These are phyloP conservation scores for Didymella keratinophila DNA, from an alignment of 2,329 filamentous ascomycete species.

Conservation along the genomic window DNA sequence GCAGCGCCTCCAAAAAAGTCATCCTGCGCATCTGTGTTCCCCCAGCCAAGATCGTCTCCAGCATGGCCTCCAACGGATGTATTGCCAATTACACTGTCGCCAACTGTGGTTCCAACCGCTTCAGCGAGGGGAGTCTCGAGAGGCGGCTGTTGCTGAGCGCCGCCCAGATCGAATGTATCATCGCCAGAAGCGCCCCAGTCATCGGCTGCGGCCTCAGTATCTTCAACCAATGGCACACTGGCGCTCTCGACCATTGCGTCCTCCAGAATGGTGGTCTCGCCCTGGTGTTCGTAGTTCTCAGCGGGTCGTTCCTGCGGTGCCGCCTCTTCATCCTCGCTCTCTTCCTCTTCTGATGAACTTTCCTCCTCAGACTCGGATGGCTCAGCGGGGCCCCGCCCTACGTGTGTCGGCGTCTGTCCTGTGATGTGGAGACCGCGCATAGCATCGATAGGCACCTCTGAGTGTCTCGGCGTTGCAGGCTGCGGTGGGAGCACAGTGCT, in stretches of 20 bases:
- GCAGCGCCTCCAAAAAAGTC: constrained; percentile 38
- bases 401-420: constrained; percentile 21
- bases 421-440: constrained; percentile 31
- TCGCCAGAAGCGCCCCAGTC: constrained; percentile 44
- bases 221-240: constrained; percentile 52
- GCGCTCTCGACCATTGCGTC: constrained; percentile 56
- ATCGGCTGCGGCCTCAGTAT: constrained; percentile 48
- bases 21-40: constrained; percentile 43
- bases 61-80: constrained; percentile 41
- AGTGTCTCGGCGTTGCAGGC: constrained; percentile 14
- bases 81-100: constrained; percentile 42
- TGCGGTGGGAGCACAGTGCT: constrained; percentile 19
- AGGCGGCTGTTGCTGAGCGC: constrained; percentile 33
- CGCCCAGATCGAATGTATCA: constrained; percentile 44
- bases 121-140: constrained; percentile 36
- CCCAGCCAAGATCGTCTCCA: constrained; percentile 47
- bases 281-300: constrained; percentile 57
- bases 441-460: constrained; percentile 27
- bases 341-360: constrained; percentile 31
- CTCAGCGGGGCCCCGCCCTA: constrained; percentile 24
- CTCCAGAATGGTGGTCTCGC: constrained; percentile 55
- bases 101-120: constrained; percentile 43
- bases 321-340: constrained; percentile 23
- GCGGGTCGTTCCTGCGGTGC: constrained; percentile 33
- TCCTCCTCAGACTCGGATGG: constrained; percentile 27